Evolutionary conservation across 2,329 filamentous ascomycete genomes (phyloP).

Genomic region (Remersonia thermophila): DNA sequence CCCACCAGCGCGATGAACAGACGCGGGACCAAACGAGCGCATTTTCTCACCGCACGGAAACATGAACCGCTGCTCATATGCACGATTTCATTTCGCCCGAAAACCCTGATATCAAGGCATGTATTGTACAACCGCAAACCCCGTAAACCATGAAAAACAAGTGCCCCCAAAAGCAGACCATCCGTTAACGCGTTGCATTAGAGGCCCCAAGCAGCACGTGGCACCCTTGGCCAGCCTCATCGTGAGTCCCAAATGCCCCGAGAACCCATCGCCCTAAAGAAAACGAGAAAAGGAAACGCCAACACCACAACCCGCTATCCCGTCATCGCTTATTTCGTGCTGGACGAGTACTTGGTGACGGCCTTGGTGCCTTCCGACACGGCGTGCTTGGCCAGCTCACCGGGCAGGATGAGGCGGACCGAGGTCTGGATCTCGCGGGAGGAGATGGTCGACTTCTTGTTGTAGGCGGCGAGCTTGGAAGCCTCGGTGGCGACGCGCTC

Average conservation of each 20-base stretch:
- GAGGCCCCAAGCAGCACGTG: constrained; percentile 39
- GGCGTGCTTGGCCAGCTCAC: constrained; percentile 98
- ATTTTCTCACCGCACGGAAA: too few species aligned
- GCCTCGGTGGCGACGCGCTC: constrained; percentile 98
- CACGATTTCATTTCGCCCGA: constrained; percentile 50
- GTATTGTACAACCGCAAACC: constrained; percentile 62
- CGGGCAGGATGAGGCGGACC: constrained; percentile 92
- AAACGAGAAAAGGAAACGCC: constrained; percentile 31
- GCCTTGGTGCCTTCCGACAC: constrained; percentile 99
- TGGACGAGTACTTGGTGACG: constrained; percentile 99
- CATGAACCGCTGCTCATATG: constrained; percentile 45
- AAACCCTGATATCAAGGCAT: constrained; percentile 49
- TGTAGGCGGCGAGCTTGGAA: constrained; percentile 98
- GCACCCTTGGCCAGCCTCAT: constrained; percentile 37
- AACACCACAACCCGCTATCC: constrained; percentile 16
- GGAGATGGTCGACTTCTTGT: constrained; percentile 99
- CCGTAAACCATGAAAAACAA: constrained; percentile 53
- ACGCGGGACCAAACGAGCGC: too few species aligned
- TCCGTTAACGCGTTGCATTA: constrained; percentile 69
- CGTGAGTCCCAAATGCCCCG: constrained; percentile 48
- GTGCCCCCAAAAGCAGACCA: constrained; percentile 50
- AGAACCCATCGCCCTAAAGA: constrained; percentile 44
- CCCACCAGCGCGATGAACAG: too few species aligned
- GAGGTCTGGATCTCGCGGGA: constrained; percentile 99
- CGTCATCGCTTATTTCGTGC: constrained; percentile 85